phyloP scores from a whole-genome alignment of 1,139 yeast species.

The Diutina scorzettiae region DNA sequence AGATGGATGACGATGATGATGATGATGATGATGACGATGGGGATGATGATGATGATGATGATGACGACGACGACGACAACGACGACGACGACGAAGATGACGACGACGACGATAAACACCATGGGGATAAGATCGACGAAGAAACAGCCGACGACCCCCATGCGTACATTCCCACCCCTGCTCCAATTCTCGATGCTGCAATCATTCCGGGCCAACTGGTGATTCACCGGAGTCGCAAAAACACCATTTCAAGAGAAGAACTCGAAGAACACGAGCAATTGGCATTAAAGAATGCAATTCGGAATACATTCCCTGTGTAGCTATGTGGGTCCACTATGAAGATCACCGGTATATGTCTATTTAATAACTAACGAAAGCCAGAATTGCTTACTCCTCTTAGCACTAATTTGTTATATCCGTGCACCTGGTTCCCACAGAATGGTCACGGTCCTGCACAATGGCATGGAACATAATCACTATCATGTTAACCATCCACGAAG shows the following conservation, averaged over 20 bases:
- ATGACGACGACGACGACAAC: neutral
- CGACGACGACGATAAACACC: neutral
- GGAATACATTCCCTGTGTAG: neutral
- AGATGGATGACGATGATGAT: neutral
- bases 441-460: no score
- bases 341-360: no score
- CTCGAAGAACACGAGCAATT: slow-evolving; percentile 3
- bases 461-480: no score
- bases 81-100: neutral
- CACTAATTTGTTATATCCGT: no score
- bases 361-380: no score
- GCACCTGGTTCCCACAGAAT: no score
- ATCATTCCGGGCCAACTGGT: neutral
- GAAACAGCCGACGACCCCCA: neutral
- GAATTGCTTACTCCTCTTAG: no score
- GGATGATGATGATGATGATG: neutral
- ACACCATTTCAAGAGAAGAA: neutral
- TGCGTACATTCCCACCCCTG: neutral
- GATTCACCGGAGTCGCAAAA: slow-evolving; percentile 2
- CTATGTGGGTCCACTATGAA: no score
- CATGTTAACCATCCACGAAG: no score
- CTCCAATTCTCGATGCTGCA: slow-evolving; percentile 1
- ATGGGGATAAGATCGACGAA: neutral
- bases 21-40: slow-evolving; percentile 2
- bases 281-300: slow-evolving; percentile 2